Base-by-base conservation (phyloP, 2,329 filamentous ascomycete species). In the Diplodia intermedia region DNA sequence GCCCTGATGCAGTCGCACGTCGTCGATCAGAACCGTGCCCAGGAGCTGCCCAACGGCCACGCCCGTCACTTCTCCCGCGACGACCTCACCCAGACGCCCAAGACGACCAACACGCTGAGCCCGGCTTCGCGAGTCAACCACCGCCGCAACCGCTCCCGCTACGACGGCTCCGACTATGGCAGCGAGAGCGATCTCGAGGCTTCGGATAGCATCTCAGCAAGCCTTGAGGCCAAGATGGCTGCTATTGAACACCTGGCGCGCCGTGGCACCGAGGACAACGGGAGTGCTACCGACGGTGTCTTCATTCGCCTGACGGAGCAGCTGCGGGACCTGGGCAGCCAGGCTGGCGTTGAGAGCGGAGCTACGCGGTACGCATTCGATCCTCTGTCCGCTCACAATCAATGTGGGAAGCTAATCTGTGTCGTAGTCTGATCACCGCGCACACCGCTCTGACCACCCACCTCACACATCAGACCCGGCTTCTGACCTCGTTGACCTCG, bases 361-460 rank as follows among this genome's bases (percentile, higher is more conserved):
- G 87, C 90, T 53, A 90, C 90, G 55, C 87, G 90, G 90, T 90
- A 77, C 75, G 81, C 75, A 56, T 14, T 23, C 14, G 40, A 61
- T 3, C 9, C 38, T 20, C 15, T 29, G 43, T 47, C 12, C 15
- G 1, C n/a, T 26, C n/a, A 14, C 50, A 4, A 54, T 9, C 20
- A 20, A 38, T 50, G 9, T 15, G 33, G 36, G 23, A 47, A n/a
- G 6, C 62, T 53, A 33, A 31, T 53, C 15, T 67, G 36, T 29
- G 8, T 4, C 47, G 43, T 73, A 93, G 90, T 74, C 82, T 93
- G 71, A 91, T 91, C 76, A 93, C 90, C 53, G 89, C 91, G 40
- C 90, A 93, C 77, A 88, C 90, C 33, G 90, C 91, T 15, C 82
- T 93, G 60, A 89, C 91, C 56, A 90, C 90, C 23, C 90, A 95